Evolutionary conservation across 345 rosid genomes (phyloP), one percentile per base, ranked within the genome.

Genomic region (Jatropha curcas): DNA sequence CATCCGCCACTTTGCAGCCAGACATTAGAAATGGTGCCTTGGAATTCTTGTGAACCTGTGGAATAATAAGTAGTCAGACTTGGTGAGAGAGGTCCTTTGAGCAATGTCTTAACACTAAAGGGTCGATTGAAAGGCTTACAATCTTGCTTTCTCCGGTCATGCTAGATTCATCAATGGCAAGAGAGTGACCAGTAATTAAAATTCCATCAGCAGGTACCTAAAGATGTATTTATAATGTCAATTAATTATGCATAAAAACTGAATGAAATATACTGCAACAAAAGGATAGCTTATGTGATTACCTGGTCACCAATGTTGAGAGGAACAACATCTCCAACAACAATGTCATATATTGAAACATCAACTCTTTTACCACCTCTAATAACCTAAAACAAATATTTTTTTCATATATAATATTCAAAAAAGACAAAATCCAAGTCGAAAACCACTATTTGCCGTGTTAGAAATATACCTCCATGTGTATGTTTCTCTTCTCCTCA

Each of bases 181-280:
- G 98, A 77, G 99, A 95, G 82, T 95, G 99, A 64, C 99, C 94
- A 71, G 86, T 79, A 68, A 93, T 81, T 76, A 93, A 74, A 81
- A 96, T 79, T 84, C 99, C 99, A 87, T 95, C 99, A 67, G 99
- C 98, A 19, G 99, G 98, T 45, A 95, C 96, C 99, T 95, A 81
- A 16, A 67, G 41, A 70, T 20, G 30, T 17, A 52, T n/a, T 31
- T 22, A 63, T 22, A 65, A 33, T 9, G 14, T 34, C 20, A 7
- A 63, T 45, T 45, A 37, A 52, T 31, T 28, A 50, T 14, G 22
- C 61, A 60, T 31, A 60, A 51, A 60, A 19, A 19, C 2, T 16
- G 10, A 7, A 41, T 14, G 22, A 59, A 66, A 39, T 27, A 12
- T 27, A 57, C 5, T 25, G 11, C 37, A 0, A 28, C 27, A 4